Evolutionary conservation across 768 basidiomycete species (phyloP).

Genomic region (Amanita rubescens): DNA sequence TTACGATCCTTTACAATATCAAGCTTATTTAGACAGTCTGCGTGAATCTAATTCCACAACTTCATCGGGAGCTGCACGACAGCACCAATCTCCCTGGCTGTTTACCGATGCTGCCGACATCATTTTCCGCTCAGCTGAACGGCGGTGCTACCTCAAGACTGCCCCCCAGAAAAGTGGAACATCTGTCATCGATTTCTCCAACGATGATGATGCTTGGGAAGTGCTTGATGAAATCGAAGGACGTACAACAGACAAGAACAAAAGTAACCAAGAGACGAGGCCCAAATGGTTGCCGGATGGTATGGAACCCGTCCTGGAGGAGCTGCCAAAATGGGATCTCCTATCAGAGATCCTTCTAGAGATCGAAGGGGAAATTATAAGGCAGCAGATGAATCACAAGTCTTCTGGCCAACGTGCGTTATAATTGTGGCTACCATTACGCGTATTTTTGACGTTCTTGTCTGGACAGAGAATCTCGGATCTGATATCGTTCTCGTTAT

Average conservation of each 20-base stretch:
- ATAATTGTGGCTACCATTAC: background rate
- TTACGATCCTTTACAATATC: slow-evolving; percentile 87
- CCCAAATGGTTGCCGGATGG: slow-evolving; percentile 66
- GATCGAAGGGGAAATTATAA: slow-evolving; percentile 78
- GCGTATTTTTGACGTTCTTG: background rate
- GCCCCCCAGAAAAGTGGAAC: no score
- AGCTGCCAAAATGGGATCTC: slow-evolving; percentile 90
- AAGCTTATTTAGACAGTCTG: slow-evolving; percentile 86
- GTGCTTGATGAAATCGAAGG: slow-evolving; percentile 59
- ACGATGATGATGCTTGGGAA: slow-evolving; percentile 73
- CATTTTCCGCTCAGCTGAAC: slow-evolving; percentile 75
- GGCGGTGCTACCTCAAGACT: slow-evolving; percentile 53
- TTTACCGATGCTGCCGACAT: slow-evolving; percentile 86
- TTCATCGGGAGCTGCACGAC: slow-evolving; percentile 43
- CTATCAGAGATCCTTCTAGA: slow-evolving; percentile 83
- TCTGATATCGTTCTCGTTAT: slow-evolving; percentile 81
- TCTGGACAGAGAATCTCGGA: slow-evolving; percentile 34
- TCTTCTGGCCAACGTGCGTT: slow-evolving; percentile 18
- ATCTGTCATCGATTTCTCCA: slow-evolving; percentile 32
- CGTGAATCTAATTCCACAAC: slow-evolving; percentile 48
- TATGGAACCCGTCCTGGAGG: slow-evolving; percentile 85
- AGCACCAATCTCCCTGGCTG: slow-evolving; percentile 83
- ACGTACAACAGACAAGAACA: slow-evolving; percentile 12
- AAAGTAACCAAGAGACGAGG: slow-evolving; percentile 19
- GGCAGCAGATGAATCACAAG: slow-evolving; percentile 39